Conservation (phyloP, 345 rosid genomes). For the Combretum micranthum region DNA sequence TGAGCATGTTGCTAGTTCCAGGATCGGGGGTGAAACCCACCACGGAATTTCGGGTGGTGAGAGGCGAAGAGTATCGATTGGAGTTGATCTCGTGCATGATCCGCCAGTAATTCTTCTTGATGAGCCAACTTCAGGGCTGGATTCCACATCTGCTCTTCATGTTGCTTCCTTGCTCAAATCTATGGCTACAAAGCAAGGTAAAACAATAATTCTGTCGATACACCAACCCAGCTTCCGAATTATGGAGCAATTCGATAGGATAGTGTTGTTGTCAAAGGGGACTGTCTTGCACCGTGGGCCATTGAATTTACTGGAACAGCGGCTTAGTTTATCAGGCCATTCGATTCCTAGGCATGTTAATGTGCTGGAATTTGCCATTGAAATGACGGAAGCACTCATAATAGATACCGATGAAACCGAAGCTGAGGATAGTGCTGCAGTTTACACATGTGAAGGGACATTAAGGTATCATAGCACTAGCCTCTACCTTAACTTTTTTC, state of each 20-base stretch:
- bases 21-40: slow-evolving; percentile 53
- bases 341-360: slow-evolving; percentile 60
- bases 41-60: slow-evolving; percentile 86
- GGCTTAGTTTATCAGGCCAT: slow-evolving; percentile 48
- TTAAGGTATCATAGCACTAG: too few species aligned
- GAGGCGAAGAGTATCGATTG: slow-evolving; percentile 80
- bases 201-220: slow-evolving; percentile 72
- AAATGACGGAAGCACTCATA: slow-evolving; percentile 4
- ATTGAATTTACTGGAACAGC: slow-evolving; percentile 41
- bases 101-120: slow-evolving; percentile 74
- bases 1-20: slow-evolving; percentile 51
- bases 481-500: background rate
- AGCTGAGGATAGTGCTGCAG: slow-evolving; percentile 31
- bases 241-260: slow-evolving; percentile 55
- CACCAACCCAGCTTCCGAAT: slow-evolving; percentile 94
- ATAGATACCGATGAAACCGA: slow-evolving; percentile 4
- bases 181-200: slow-evolving; percentile 61
- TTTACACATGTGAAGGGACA: slow-evolving; percentile 7
- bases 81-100: slow-evolving; percentile 87
- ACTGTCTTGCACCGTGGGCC: slow-evolving; percentile 51
- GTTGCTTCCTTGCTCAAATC: slow-evolving; percentile 54
- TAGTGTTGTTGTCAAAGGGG: slow-evolving; percentile 71
- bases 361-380: slow-evolving; percentile 82
- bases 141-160: slow-evolving; percentile 84
- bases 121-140: slow-evolving; percentile 93